These are phyloP conservation scores for Cryptococcus sp. DNA, from an alignment of 1,284 basidiomycete genomes.

Conservation along the genomic window DNA sequence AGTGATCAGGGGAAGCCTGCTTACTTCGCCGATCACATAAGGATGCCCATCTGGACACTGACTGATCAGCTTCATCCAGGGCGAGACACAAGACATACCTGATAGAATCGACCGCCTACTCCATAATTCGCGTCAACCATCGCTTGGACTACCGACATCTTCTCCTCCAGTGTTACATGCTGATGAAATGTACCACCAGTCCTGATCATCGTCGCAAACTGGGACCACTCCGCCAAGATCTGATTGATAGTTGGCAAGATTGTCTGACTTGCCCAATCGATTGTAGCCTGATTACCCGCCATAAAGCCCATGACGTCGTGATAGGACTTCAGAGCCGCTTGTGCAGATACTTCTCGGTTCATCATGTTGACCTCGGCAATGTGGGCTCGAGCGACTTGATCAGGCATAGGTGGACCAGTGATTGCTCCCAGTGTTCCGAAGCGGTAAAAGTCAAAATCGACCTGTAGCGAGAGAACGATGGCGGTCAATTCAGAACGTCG, in stretches of 20 bases:
- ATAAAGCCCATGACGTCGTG: not conserved
- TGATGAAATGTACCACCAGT: constrained; percentile 46
- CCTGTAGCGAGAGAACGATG: not conserved
- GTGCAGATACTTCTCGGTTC: not conserved
- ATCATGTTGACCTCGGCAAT: not conserved
- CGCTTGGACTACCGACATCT: constrained; percentile 51
- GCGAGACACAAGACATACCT: constrained; percentile 30
- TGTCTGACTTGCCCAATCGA: not conserved
- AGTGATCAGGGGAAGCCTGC: constrained; percentile 5
- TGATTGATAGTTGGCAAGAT: not conserved
- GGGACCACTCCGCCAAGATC: not conserved
- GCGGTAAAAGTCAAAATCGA: not conserved
- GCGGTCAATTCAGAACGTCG: constrained; percentile 46
- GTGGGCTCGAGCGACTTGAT: not conserved
- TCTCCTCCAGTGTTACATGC: constrained; percentile 54
- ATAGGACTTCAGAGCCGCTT: not conserved
- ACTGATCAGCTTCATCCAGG: constrained; percentile 46
- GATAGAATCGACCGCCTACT: constrained; percentile 24
- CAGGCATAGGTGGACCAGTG: not conserved
- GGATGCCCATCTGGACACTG: constrained; percentile 55
- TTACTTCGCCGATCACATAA: constrained; percentile 53
- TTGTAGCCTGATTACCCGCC: not conserved
- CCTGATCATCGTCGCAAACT: constrained; percentile 35
- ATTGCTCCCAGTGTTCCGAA: not conserved
- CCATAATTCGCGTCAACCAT: constrained; percentile 3